These are phyloP conservation scores for Periconia macrospinosa DNA, from an alignment of 2,329 filamentous ascomycete species.

Conservation along the genomic window DNA sequence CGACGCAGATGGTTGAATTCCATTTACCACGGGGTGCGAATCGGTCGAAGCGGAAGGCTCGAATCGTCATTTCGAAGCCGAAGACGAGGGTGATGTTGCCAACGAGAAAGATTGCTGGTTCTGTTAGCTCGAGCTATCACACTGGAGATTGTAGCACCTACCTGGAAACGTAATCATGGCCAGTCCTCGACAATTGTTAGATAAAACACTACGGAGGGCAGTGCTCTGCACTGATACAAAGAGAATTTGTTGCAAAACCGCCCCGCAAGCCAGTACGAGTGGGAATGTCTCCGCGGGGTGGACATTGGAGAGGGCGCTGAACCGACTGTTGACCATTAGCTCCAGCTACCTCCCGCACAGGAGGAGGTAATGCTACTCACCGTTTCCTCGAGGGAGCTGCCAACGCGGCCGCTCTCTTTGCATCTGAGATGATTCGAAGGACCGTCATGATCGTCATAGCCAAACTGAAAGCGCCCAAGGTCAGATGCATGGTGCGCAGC, in stretches of 20 bases:
- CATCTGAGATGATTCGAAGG: constrained; percentile 42
- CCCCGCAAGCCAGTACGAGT: constrained; percentile 42
- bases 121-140: constrained; percentile 16
- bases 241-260: constrained; percentile 40
- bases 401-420: constrained; percentile 37
- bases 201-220: constrained; percentile 41
- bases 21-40: constrained; percentile 64
- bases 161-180: constrained; percentile 44
- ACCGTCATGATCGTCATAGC: constrained; percentile 39
- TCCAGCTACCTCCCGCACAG: not conserved
- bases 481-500: constrained; percentile 44
- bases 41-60: constrained; percentile 57
- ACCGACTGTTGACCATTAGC: constrained; percentile 31
- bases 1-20: constrained; percentile 61
- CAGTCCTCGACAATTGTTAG: constrained; percentile 36
- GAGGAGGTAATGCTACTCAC: constrained; percentile 20
- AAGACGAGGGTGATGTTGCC: constrained; percentile 69
- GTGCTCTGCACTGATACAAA: constrained; percentile 44
- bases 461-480: constrained; percentile 42
- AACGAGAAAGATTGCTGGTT: constrained; percentile 65
- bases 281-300: constrained; percentile 46
- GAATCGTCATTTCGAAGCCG: constrained; percentile 61
- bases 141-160: constrained; percentile 22
- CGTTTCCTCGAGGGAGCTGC: constrained; percentile 33
- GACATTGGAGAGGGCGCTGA: constrained; percentile 39